These are phyloP conservation scores for Aspergillus sp. DNA, from an alignment of 2,329 filamentous ascomycete species.

Conservation along the genomic window DNA sequence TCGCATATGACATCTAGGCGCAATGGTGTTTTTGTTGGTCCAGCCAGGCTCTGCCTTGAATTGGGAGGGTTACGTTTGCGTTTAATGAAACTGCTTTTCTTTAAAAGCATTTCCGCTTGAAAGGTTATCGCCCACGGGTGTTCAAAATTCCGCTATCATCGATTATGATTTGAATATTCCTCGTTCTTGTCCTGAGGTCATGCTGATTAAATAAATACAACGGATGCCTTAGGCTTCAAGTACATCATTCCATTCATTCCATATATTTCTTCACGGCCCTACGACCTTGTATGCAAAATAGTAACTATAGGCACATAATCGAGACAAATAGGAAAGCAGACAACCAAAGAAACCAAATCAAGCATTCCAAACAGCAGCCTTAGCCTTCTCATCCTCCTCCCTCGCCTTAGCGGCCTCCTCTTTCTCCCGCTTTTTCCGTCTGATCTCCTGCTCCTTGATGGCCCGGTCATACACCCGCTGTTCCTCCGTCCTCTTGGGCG, in stretches of 20 bases:
- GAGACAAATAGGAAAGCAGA: not conserved
- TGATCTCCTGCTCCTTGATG: constrained; percentile 75
- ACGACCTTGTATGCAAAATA: too few species aligned
- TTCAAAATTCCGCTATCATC: too few species aligned
- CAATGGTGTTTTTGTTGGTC: constrained; percentile 7
- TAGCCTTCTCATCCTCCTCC: constrained; percentile 63
- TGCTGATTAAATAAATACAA: too few species aligned
- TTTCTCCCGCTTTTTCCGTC: constrained; percentile 62
- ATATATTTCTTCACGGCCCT: too few species aligned
- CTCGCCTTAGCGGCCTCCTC: constrained; percentile 56
- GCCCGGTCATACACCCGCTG: constrained; percentile 78
- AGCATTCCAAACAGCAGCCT: constrained; percentile 76
- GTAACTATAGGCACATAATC: too few species aligned
- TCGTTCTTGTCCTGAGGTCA: too few species aligned
- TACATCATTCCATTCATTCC: too few species aligned
- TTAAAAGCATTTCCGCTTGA: constrained; percentile 8
- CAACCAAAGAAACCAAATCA: constrained; percentile 18
- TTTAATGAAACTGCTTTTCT: constrained; percentile 1
- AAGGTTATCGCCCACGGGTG: too few species aligned
- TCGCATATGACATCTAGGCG: constrained; percentile 3
- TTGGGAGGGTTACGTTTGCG: not conserved
- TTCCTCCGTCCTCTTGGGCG: constrained; percentile 76
- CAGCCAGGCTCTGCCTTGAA: not conserved
- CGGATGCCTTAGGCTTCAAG: too few species aligned
- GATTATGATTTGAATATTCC: too few species aligned